Evolutionary conservation across 2,329 filamentous ascomycete genomes (phyloP), one percentile per base, ranked within the genome.

Genomic region (Fusarium bactridioides): DNA sequence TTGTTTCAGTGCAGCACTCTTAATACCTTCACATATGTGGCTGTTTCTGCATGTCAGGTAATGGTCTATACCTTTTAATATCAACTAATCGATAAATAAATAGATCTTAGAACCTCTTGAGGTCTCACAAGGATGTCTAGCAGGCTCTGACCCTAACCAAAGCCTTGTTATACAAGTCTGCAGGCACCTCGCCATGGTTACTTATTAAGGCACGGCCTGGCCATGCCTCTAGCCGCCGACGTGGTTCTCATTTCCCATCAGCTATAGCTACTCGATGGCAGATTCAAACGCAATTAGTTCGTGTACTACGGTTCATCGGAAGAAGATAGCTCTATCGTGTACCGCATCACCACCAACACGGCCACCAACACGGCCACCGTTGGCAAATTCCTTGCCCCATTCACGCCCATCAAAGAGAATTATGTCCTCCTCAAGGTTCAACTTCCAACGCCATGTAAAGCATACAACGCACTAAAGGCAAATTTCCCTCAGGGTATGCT

Each of bases 311-410:
- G 25, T 0, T 47, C 44, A 11, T 47, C 10, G 44, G 25, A 47
- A 47, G 44, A 47, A 5, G 44, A n/a, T 5, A 29, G 29, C 25
- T 29, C 44, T 4, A 29, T 47, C 19, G 12, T 47, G 0, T 47
- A 47, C 25, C 1, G 25, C 1, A 29, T 47, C 19, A 47, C 44
- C 25, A 47, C 44, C 0, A 29, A 47, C 3, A 47, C 44, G 4
- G 25, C 25, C 0, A 29, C 44, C 0, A 4, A 47, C 3, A 47
- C 44, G 4, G 19, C 25, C 0, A 29, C 44, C 0, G 2, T 47
- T 1, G n/a, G 2, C 25, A 47, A 47, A 3, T 3, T 47, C 4
- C 1, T 47, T 16, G 25, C 44, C 44, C 2, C 25, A 27, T 47
- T 47, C 19, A 47, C 25, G 13, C 25, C 25, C 0, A 4, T 29